Conservation (phyloP, 1,284 basidiomycete genomes). For the Chalciporus sp. region DNA sequence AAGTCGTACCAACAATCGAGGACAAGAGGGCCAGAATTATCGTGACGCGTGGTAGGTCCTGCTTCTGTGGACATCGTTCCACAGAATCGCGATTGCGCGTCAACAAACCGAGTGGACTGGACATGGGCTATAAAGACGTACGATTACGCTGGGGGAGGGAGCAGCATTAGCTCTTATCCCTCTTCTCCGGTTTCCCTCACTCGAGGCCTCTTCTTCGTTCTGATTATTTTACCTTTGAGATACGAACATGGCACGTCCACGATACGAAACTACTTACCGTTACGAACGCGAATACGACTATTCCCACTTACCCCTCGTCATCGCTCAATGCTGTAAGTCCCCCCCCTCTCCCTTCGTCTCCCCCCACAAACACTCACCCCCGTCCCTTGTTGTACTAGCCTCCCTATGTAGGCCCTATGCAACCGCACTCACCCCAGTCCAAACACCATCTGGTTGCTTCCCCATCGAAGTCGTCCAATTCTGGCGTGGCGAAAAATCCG, state of each 20-base stretch:
- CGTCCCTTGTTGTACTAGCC: background rate
- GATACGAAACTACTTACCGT: background rate
- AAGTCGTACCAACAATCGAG: no score
- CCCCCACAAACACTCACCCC: background rate
- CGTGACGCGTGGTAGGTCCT: no score
- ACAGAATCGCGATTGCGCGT: no score
- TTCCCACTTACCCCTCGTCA: background rate
- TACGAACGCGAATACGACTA: background rate
- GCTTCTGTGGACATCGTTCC: no score
- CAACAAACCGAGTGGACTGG: no score
- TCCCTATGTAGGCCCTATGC: background rate
- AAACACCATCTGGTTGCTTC: constrained; percentile 21
- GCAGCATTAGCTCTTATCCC: no score
- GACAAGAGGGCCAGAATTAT: no score
- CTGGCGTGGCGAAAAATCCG: constrained; percentile 21
- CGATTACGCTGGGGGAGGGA: no score
- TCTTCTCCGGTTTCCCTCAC: no score
- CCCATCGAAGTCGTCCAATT: constrained; percentile 35
- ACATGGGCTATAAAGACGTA: no score
- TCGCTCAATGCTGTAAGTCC: background rate
- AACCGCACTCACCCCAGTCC: constrained; percentile 15
- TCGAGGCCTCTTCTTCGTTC: background rate
- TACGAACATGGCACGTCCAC: background rate
- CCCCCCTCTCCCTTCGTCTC: background rate
- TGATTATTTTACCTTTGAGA: background rate